Base-by-base conservation (phyloP, 1,139 yeast species). In the Arxiozyma bovina region DNA sequence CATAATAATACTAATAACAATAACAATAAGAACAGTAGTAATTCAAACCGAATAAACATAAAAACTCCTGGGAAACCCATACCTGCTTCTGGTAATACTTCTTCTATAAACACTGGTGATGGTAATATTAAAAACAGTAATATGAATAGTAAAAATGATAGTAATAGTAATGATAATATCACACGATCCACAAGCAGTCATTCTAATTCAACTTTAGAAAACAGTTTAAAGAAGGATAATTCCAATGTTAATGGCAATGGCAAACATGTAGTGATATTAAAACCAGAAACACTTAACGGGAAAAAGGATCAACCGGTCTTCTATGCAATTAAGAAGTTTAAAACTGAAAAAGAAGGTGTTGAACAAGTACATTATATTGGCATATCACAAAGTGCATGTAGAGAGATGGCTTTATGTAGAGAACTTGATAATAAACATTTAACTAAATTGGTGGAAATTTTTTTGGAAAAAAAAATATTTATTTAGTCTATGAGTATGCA, bases 351-450 rank as follows among this genome's bases (percentile, higher is more conserved):
- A 64, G 96, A 90, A 66, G 96, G 96, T 45, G 79, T 80, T 55
- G 97, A 91, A 64, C 82, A 85, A 40, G 72, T 86, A 11, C 93
- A 88, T 68, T 93, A 91, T 67, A 90, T 97, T 0, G 99, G 99
- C 0, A 88, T 93, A 15, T 89, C 97, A 3, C 99, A 93, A 70
- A 85, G 95, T 64, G 99, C 99, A 1, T 87, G 94, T 50, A 76
- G 99, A 59, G 99, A 93, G 71, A 90, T 93, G 94, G 88, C 97
- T 1, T 74, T 93, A 25, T 93, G 99, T 69, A 80, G 96, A 50
- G 99, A 94, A 67, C 74, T 93, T 54, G 77, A 78, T 61, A 89
- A 93, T 70, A 78, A 80, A 56, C 93, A 93, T 70, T 78, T 94
- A 53, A 87, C 94, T 11, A 82, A 81, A 60, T 75, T 94, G 54